Percentiles rank a stretch among this genome's conserved stretches.
phyloP scores from a whole-genome alignment of 139 green algal species.

The Micractinium conductrix region DNA sequence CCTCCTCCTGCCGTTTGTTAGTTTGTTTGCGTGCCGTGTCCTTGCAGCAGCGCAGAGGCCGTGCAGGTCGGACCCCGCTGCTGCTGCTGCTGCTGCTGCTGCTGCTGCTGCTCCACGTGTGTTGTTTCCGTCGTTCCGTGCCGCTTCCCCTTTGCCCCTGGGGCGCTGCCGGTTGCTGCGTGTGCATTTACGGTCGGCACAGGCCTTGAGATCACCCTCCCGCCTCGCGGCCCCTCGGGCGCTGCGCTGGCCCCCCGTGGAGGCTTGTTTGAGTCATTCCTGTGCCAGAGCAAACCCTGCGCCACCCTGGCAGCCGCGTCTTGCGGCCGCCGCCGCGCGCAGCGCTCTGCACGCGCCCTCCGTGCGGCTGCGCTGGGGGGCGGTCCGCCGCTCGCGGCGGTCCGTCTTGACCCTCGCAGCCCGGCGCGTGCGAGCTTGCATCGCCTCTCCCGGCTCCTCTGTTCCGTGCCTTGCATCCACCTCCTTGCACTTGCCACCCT shows the following conservation, averaged over 20 bases:
- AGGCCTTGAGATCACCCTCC: constrained; percentile 57
- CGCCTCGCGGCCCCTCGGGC: background rate
- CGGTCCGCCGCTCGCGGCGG: background rate
- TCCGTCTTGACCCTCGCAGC: background rate
- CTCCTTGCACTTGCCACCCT: background rate
- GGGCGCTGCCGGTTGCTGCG: background rate
- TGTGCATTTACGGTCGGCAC: constrained; percentile 8
- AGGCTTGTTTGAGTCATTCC: constrained; percentile 56
- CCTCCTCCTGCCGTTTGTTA: background rate
- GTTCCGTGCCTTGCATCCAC: background rate
- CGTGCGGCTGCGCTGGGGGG: background rate
- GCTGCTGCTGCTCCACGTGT: background rate
- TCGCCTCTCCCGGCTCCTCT: too few species aligned
- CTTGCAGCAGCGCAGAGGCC: background rate
- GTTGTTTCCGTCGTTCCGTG: too few species aligned
- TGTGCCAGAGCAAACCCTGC: constrained; percentile 44
- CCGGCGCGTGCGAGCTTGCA: constrained; percentile 8
- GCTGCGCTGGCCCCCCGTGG: background rate
- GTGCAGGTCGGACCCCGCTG: too few species aligned
- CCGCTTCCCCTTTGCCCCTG: background rate
- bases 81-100: background rate
- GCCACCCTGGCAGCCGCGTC: constrained; percentile 17
- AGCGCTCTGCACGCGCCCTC: constrained; percentile 10
- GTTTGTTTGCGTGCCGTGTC: background rate
- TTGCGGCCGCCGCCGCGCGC: constrained; percentile 13